Base-by-base conservation (phyloP, 345 rosid species). In the Psidium guajava region DNA sequence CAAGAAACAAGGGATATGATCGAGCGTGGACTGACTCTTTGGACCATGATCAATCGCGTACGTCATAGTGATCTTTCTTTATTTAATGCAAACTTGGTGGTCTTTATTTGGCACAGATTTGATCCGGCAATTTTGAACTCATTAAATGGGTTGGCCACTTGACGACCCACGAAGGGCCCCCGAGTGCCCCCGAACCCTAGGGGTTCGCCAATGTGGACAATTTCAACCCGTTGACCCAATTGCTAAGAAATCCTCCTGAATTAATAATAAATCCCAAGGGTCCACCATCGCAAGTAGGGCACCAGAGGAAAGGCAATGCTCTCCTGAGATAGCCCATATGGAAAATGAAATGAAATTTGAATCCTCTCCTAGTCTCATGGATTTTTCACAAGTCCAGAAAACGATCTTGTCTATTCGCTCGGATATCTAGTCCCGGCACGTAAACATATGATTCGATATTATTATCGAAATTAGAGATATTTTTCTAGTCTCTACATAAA, bases 401-500 rank as follows among this genome's bases (percentile, higher is more conserved):
- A 7, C 75, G 32, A 32, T 16, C 40, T 6, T 28, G 28, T 16
- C 40, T 20, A 0, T 27, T 61, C 21, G 0, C 20, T 14, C 1
- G 3, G 6, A 18, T 32, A 64, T 32, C 6, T 28, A 1, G 28
- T 32, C 75, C 0, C 16, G 6, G 11, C 3, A 18, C 75, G 6
- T 32, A 8, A 64, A 64, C 16, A 32, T 22, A 64, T 1, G 75
- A 28, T 32, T 28, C 11, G 4, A 64, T 8, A 64, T 64, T 2
- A 0, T 8, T 2, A 0, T 8, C 44, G 0, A 16, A 16, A 18
- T 64, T 32, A 15, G 4, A 50, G 11, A 0, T 61, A 3, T 61
- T 4, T 28, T 11, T 27, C 21, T 3, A 1, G 10, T 47, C 9
- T 50, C 11, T 11, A 0, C 2, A 20, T 8, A 61, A 0, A 3